Conservation (phyloP, 805 yeast species). For the Brettanomyces custersianus region DNA sequence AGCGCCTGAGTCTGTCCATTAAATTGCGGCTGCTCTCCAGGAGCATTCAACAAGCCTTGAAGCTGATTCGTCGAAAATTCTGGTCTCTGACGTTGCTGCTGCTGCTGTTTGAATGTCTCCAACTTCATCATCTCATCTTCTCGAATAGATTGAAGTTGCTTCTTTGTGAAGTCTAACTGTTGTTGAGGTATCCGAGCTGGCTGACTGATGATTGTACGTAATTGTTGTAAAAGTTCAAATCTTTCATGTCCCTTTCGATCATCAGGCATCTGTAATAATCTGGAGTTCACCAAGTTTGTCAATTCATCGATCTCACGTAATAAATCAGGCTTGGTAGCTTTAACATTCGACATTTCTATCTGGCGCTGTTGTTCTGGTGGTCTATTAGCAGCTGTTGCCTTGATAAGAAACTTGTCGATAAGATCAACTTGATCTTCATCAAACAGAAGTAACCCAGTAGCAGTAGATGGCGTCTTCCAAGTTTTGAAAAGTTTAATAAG, state of each 20-base stretch:
- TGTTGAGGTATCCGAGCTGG: constrained; percentile 19
- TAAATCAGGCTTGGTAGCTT: constrained; percentile 11
- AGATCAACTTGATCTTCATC: constrained; percentile 57
- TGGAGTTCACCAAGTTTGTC: constrained; percentile 33
- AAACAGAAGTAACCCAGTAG: constrained; percentile 63
- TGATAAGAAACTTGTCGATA: constrained; percentile 66
- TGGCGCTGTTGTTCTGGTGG: constrained; percentile 9
- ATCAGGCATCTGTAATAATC: constrained; percentile 26
- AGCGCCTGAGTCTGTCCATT: constrained; percentile 13
- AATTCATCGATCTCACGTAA: constrained; percentile 27
- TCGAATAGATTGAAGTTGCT: constrained; percentile 24
- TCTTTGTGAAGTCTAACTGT: constrained; percentile 23
- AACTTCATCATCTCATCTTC: constrained; percentile 25
- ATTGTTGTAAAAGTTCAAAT: constrained; percentile 34
- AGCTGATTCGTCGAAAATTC: constrained; percentile 11
- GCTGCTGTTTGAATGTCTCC: constrained; percentile 14
- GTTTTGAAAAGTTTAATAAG: constrained; percentile 74
- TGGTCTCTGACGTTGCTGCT: constrained; percentile 11
- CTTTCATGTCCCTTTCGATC: constrained; percentile 35
- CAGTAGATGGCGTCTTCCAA: constrained; percentile 67
- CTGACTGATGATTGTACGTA: constrained; percentile 29
- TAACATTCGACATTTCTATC: constrained; percentile 1
- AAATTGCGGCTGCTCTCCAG: background rate
- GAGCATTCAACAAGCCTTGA: constrained; percentile 8
- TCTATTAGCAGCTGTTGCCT: constrained; percentile 39